phyloP scores from a whole-genome alignment of 2,329 filamentous ascomycete species.

The Cladorrhinum sp. region DNA sequence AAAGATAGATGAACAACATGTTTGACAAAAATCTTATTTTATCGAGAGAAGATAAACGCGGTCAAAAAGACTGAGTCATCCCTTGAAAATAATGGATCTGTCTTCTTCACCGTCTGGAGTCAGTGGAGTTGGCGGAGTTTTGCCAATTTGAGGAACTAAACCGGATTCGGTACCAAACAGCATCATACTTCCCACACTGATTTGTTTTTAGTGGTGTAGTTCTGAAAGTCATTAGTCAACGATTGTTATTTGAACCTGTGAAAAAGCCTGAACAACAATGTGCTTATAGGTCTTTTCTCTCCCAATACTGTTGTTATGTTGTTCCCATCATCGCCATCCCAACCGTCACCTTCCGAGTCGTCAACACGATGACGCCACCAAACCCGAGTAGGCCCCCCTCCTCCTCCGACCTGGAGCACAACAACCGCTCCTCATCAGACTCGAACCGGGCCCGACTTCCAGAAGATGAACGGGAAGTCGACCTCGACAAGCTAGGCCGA shows the following conservation, averaged over 20 bases:
- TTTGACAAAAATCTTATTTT: too few species aligned
- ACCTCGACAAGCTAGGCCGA: slow-evolving; percentile 60
- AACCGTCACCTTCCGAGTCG: too few species aligned
- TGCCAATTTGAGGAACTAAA: slow-evolving; percentile 2
- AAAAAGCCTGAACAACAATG: too few species aligned
- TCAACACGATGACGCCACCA: neutral
- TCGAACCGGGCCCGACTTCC: slow-evolving; percentile 5
- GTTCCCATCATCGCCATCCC: neutral
- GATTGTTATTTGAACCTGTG: too few species aligned
- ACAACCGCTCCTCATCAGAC: neutral
- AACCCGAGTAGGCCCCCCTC: too few species aligned
- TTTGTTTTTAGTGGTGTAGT: neutral
- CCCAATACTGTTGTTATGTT: neutral
- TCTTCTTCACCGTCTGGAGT: too few species aligned
- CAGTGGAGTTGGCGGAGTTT: neutral
- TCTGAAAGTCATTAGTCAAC: neutral
- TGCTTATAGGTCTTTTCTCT: neutral
- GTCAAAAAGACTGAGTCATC: neutral
- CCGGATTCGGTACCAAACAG: slow-evolving; percentile 15
- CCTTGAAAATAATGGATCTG: neutral
- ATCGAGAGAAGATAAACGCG: neutral
- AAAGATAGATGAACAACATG: too few species aligned
- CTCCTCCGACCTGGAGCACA: slow-evolving; percentile 1
- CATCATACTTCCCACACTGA: slow-evolving; percentile 5
- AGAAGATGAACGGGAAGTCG: slow-evolving; percentile 18